Percentiles rank a stretch among this genome's conserved stretches.
These are phyloP conservation scores for Paulownia fortunei DNA, from an alignment of 257 asterid genomes.

Conservation along the genomic window DNA sequence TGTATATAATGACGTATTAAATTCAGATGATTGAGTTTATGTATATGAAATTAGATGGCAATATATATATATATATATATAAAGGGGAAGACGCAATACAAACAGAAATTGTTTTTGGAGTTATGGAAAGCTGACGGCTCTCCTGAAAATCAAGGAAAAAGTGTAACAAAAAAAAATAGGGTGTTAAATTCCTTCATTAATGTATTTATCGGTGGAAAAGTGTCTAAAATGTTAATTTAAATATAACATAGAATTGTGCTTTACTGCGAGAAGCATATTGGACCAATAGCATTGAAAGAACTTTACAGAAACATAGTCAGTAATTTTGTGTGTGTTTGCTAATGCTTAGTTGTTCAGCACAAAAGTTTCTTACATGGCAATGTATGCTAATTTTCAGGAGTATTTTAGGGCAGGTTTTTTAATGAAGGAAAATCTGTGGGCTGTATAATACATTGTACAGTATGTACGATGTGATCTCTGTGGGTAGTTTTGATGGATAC, in stretches of 20 bases:
- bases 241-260: background rate
- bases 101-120: conserved; percentile 38
- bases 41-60: background rate
- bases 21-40: conserved; percentile 22
- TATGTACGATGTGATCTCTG: background rate
- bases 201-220: background rate
- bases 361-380: background rate
- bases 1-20: background rate
- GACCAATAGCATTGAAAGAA: background rate
- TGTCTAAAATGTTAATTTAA: background rate
- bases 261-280: background rate
- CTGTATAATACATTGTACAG: background rate
- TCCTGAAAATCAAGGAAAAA: conserved; percentile 34
- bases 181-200: background rate
- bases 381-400: background rate
- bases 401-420: background rate
- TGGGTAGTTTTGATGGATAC: background rate
- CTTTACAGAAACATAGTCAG: background rate
- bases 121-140: conserved; percentile 40
- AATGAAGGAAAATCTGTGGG: conserved; percentile 16
- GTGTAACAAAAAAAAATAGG: background rate
- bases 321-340: too few species aligned
- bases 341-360: conserved; percentile 36
- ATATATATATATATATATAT: too few species aligned
- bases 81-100: background rate